Evolutionary conservation across 2,329 filamentous ascomycete genomes (phyloP).

Genomic region (Cytospora mali): DNA sequence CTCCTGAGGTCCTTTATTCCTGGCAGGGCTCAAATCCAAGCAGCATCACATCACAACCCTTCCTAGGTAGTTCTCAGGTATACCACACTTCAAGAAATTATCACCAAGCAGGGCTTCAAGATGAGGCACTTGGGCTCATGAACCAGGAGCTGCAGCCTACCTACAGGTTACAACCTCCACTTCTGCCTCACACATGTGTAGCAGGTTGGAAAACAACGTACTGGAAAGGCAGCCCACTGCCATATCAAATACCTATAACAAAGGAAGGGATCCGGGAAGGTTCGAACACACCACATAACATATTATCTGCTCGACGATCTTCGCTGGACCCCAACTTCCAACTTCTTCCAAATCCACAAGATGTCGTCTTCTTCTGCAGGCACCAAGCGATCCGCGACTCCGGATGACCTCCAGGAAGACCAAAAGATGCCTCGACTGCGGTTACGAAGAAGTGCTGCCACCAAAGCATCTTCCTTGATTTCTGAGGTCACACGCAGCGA

Average conservation of each 20-base stretch:
- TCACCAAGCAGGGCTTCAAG: too few relatives aligned
- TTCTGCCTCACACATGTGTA: not conserved
- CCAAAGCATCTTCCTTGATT: conserved; percentile 18
- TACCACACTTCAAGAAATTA: not conserved
- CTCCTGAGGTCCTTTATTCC: not conserved
- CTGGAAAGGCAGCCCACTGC: not conserved
- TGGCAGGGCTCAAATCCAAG: not conserved
- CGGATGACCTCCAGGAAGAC: not conserved
- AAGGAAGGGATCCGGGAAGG: too few relatives aligned
- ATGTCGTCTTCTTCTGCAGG: not conserved
- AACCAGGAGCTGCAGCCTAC: not conserved
- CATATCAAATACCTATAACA: not conserved
- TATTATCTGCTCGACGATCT: not conserved
- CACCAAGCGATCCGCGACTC: conserved; percentile 10
- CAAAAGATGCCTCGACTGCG: conserved; percentile 7
- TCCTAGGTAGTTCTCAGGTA: not conserved
- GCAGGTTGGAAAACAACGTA: not conserved
- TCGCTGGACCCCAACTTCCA: not conserved
- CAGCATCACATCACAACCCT: not conserved
- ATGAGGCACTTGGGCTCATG: not conserved
- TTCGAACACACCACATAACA: not conserved
- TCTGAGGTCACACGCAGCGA: conserved; percentile 25
- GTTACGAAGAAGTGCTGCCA: conserved; percentile 20
- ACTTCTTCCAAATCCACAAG: not conserved
- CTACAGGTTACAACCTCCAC: not conserved